These are phyloP conservation scores for Oryza officinalis DNA, from an alignment of 176 grass and related monocot species.

Conservation along the genomic window DNA sequence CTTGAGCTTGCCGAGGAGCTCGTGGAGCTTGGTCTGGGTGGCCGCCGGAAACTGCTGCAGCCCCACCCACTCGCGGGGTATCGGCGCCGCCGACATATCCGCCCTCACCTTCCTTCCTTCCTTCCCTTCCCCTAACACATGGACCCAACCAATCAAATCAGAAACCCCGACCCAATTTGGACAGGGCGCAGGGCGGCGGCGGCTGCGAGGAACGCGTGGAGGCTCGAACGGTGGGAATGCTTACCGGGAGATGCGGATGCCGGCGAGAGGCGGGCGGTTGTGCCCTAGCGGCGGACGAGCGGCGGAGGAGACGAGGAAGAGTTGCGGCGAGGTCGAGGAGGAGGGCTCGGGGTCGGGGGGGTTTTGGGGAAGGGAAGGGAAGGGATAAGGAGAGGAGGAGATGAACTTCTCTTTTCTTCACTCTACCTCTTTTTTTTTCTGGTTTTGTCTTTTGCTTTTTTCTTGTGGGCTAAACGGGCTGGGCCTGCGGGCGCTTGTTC, in stretches of 20 bases:
- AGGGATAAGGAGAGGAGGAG: conserved; percentile 41
- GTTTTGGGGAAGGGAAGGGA: conserved; percentile 21
- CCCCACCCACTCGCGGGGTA: conserved; percentile 79
- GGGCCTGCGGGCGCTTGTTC: background rate
- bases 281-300: conserved; percentile 36
- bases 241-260: conserved; percentile 36
- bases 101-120: background rate
- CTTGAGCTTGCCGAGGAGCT: conserved; percentile 79
- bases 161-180: conserved; percentile 25
- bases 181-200: background rate
- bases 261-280: background rate
- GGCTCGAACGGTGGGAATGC: background rate
- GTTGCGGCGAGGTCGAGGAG: background rate
- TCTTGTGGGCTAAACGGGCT: conserved; percentile 3
- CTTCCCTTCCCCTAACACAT: conserved; percentile 19
- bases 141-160: conserved; percentile 26
- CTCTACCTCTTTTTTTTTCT: background rate
- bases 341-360: conserved; percentile 18
- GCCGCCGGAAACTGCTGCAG: conserved; percentile 81
- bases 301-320: conserved; percentile 12
- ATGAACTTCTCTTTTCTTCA: background rate
- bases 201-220: background rate
- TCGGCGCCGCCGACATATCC: conserved; percentile 48
- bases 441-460: background rate
- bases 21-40: conserved; percentile 83